These are phyloP conservation scores for Epichloe festucae DNA, from an alignment of 2,329 filamentous ascomycete genomes.

Conservation along the genomic window DNA sequence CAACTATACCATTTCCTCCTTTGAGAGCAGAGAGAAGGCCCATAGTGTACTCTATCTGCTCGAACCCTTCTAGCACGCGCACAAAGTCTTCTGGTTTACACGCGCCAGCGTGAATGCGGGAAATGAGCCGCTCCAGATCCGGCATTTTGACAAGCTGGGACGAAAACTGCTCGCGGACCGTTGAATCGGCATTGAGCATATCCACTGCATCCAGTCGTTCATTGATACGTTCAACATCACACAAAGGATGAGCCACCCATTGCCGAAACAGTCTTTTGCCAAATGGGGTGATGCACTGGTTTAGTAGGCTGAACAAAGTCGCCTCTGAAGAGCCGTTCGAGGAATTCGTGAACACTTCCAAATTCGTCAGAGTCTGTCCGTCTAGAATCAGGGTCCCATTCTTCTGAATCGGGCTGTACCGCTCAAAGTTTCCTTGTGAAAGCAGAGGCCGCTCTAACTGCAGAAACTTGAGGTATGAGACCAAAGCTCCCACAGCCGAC, in stretches of 20 bases:
- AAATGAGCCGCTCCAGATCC: conserved; percentile 86
- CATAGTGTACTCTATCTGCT: conserved; percentile 95
- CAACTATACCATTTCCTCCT: conserved; percentile 70
- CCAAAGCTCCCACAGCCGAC: conserved; percentile 79
- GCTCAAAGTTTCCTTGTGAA: conserved; percentile 79
- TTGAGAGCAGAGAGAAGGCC: conserved; percentile 60
- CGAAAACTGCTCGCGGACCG: conserved; percentile 74
- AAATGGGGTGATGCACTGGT: conserved; percentile 91
- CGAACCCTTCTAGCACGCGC: conserved; percentile 85
- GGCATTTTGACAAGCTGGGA: conserved; percentile 83
- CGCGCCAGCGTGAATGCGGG: conserved; percentile 81
- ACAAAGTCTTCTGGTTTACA: conserved; percentile 89
- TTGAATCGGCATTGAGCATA: conserved; percentile 71
- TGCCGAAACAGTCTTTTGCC: conserved; percentile 92
- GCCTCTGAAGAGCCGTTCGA: conserved; percentile 76
- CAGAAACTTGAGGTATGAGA: conserved; percentile 74
- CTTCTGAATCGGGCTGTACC: conserved; percentile 81
- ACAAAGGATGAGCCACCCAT: conserved; percentile 93
- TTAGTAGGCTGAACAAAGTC: conserved; percentile 80
- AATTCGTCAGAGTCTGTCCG: conserved; percentile 90
- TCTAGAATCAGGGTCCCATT: conserved; percentile 89
- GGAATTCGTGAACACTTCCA: conserved; percentile 93
- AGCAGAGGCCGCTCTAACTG: conserved; percentile 83
- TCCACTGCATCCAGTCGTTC: conserved; percentile 90
- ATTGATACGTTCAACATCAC: conserved; percentile 78